Percentiles rank a stretch among this genome's conserved stretches.
Conservation (phyloP, 495 filamentous ascomycete species). For the Aspergillus sclerotiicarbonarius region DNA sequence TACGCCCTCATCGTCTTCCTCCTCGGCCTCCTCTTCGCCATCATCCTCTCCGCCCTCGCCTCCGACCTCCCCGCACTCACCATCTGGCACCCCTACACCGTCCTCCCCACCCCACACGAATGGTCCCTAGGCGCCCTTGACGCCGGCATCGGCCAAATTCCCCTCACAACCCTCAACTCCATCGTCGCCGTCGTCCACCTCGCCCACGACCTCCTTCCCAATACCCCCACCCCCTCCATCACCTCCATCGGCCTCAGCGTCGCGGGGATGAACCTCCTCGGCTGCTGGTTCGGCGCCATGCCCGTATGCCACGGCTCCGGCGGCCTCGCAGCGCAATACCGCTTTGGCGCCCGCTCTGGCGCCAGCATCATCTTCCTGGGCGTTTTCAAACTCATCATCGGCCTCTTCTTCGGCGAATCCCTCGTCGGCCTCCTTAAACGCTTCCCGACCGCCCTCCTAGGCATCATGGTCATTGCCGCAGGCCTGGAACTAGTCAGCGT, state of each 20-base stretch:
- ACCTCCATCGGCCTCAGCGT: constrained; percentile 79
- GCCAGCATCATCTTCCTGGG: constrained; percentile 79
- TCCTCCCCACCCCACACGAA: constrained; percentile 43
- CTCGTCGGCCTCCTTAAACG: constrained; percentile 62
- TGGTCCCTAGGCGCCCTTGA: constrained; percentile 50
- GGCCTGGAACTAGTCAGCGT: constrained; percentile 83
- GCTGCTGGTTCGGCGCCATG: constrained; percentile 93
- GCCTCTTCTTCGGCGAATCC: constrained; percentile 67
- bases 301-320: constrained; percentile 93
- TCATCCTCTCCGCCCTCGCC: constrained; percentile 37
- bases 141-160: constrained; percentile 78
- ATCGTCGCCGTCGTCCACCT: constrained; percentile 80
- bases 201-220: constrained; percentile 68
- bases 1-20: constrained; percentile 72
- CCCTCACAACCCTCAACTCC: constrained; percentile 87
- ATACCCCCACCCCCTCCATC: constrained; percentile 60
- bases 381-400: constrained; percentile 69
- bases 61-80: constrained; percentile 44
- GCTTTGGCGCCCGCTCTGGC: constrained; percentile 87
- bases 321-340: constrained; percentile 82
- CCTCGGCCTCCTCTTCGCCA: constrained; percentile 58
- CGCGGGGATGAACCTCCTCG: constrained; percentile 74
- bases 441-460: constrained; percentile 73
- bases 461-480: constrained; percentile 84
- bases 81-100: constrained; percentile 48